These are phyloP conservation scores for Lophiotrema nucula DNA, from an alignment of 495 filamentous ascomycete species.

Conservation along the genomic window DNA sequence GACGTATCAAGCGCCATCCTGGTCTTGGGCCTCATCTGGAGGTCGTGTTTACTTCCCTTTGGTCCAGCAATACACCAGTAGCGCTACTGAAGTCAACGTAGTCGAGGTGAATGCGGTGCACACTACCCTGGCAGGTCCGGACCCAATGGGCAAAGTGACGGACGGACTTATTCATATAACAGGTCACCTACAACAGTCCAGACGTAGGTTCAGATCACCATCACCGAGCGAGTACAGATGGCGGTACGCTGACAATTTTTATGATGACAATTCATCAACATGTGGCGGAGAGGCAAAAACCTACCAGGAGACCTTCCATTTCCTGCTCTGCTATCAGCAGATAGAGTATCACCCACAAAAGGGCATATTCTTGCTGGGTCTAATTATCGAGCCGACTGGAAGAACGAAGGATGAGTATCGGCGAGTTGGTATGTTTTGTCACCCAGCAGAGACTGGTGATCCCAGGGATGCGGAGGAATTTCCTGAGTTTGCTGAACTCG, in stretches of 20 bases:
- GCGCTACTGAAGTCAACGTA: too few relatives aligned
- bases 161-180: not conserved
- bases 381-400: not conserved
- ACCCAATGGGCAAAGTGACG: not conserved
- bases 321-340: too few relatives aligned
- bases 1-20: not conserved
- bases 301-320: too few relatives aligned
- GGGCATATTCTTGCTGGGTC: not conserved
- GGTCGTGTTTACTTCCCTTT: not conserved
- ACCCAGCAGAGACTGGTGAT: not conserved
- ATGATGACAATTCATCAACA: too few relatives aligned
- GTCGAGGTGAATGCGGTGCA: too few relatives aligned
- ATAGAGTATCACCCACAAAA: too few relatives aligned
- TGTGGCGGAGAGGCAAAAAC: too few relatives aligned
- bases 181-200: not conserved
- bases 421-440: slow-evolving; percentile 7
- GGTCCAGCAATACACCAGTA: too few relatives aligned
- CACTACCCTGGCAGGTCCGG: too few relatives aligned
- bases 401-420: not conserved
- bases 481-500: slow-evolving; percentile 4
- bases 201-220: too few relatives aligned
- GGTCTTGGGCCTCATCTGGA: not conserved
- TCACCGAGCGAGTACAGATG: too few relatives aligned
- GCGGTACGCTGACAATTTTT: too few relatives aligned
- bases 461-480: not conserved